phyloP scores from a whole-genome alignment of 1,284 basidiomycete genomes.

The Ustilago esculenta region DNA sequence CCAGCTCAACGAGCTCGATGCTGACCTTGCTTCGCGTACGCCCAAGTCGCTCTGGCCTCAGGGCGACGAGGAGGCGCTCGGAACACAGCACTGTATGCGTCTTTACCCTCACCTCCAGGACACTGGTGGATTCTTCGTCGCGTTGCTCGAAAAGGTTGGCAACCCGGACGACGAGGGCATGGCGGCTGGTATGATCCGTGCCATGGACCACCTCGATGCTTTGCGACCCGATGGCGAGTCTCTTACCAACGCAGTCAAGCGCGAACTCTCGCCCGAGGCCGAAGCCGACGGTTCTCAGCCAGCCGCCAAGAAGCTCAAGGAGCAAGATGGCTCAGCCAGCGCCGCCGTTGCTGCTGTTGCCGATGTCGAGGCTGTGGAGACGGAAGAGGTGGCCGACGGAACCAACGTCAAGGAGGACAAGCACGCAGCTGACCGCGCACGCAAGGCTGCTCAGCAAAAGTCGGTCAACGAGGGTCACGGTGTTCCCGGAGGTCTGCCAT shows the following conservation, averaged over 20 bases:
- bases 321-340: constrained; percentile 16
- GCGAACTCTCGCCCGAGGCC: constrained; percentile 37
- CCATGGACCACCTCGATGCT: constrained; percentile 55
- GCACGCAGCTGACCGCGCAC: constrained; percentile 51
- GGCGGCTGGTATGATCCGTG: constrained; percentile 62
- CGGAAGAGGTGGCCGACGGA: constrained; percentile 12
- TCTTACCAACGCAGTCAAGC: constrained; percentile 23
- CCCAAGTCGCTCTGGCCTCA: constrained; percentile 62
- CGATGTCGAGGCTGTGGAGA: constrained; percentile 6
- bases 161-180: constrained; percentile 56
- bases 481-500: constrained; percentile 60
- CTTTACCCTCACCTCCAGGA: constrained; percentile 92
- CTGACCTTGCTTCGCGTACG: constrained; percentile 53
- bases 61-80: constrained; percentile 60
- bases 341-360: neutral
- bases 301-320: constrained; percentile 48
- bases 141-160: constrained; percentile 76
- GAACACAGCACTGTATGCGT: constrained; percentile 61
- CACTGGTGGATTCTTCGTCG: constrained; percentile 96
- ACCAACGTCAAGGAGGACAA: constrained; percentile 54
- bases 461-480: constrained; percentile 39
- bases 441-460: constrained; percentile 43
- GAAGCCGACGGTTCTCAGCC: constrained; percentile 34
- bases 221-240: constrained; percentile 25
- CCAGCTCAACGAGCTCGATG: constrained; percentile 55